Base-by-base conservation (phyloP, 805 yeast genomes). In the Diddensiella caesifluorescens region DNA sequence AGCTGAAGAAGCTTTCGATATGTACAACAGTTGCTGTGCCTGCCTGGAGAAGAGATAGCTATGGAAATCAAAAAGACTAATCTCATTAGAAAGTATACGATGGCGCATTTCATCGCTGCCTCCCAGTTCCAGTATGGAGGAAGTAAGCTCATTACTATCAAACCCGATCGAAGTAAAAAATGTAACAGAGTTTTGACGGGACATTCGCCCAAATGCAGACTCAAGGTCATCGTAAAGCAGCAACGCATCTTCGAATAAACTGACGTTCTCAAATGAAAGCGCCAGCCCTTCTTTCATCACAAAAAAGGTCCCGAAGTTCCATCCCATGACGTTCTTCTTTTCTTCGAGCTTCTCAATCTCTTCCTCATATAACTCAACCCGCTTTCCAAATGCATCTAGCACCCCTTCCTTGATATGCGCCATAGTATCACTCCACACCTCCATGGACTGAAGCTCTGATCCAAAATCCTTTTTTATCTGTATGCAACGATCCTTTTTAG, bases 161-260 rank as follows among this genome's bases (percentile, higher is more conserved):
- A 60, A 59, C 4, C 63, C 63, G 16, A 59, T 52, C 13, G 44
- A 33, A 4, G 56, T 48, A 31, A 60, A 65, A 50, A 42, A 57
- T 1, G 59, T 41, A 4, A 70, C 49, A 22, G 63, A 60, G 37
- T 32, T 41, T 42, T 51, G 45, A 10, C 38, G 40, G 5, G 42
- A 35, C 41, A 42, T 22, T 22, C 35, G 34, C 22, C 57, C 51
- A 22, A 66, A 65, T 5, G 60, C 48, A 1, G 51, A 44, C 13
- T 68, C 66, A 4, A 83, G 51, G 22, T 64, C 65, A 23, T 73
- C 71, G 48, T 77, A 80, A 18, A 73, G 69, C 3, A 57, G 61
- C 26, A 80, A 55, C 0, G 90, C 71, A 39, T 83, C 89, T 21
- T 80, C 82, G 20, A 67, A 60, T 19, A 83, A 69, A 20, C 71